Evolutionary conservation across 441 rosid genomes (phyloP).

Genomic region (Dalechampia spathulata): DNA sequence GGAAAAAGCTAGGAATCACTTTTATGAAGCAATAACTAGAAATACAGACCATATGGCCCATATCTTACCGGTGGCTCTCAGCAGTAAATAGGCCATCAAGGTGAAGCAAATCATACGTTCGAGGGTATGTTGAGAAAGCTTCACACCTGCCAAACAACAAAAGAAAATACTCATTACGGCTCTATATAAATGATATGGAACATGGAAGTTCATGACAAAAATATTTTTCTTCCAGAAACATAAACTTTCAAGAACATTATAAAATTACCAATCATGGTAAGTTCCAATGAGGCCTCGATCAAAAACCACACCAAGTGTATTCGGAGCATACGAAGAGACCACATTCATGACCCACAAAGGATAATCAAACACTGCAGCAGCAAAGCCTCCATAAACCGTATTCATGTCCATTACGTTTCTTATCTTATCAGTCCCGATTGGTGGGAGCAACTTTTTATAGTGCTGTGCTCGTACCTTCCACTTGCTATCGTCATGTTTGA

Average conservation of each 20-base stretch:
- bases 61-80: conserved; percentile 75
- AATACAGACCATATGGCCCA: background rate
- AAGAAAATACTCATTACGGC: too few relatives aligned
- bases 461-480: conserved; percentile 77
- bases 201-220: background rate
- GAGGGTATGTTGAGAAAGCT: conserved; percentile 93
- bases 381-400: conserved; percentile 85
- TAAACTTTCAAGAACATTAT: background rate
- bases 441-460: conserved; percentile 80
- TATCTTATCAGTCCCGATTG: conserved; percentile 70
- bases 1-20: background rate
- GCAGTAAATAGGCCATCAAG: conserved; percentile 80
- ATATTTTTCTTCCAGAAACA: background rate
- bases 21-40: background rate
- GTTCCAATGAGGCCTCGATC: conserved; percentile 95
- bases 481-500: conserved; percentile 68
- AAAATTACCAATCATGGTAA: conserved; percentile 77
- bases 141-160: conserved; percentile 63
- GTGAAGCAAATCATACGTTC: conserved; percentile 94
- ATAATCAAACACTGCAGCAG: conserved; percentile 63
- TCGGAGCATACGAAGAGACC: conserved; percentile 73
- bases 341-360: conserved; percentile 97
- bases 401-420: conserved; percentile 98
- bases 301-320: conserved; percentile 70
- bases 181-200: too few relatives aligned